Percentiles rank a stretch among this genome's conserved stretches.
Evolutionary conservation across 768 basidiomycete genomes (phyloP).

Genomic region (Cubamyces sp.): DNA sequence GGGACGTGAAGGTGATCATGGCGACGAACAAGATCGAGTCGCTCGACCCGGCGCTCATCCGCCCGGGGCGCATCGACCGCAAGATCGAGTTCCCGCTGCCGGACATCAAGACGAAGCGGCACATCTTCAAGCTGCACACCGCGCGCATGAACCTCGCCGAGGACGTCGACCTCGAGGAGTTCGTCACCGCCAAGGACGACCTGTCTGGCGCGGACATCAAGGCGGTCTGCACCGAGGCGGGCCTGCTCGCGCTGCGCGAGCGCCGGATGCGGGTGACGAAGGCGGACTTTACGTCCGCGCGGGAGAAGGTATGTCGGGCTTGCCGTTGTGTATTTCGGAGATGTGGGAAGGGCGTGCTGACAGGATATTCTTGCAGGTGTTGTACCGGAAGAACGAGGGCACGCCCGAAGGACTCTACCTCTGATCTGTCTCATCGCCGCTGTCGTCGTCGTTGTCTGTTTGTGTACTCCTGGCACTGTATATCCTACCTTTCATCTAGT

Average conservation of each 20-base stretch:
- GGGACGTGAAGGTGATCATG: constrained; percentile 99
- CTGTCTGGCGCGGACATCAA: constrained; percentile 98
- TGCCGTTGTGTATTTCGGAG: constrained; percentile 13
- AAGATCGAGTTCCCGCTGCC: constrained; percentile 99
- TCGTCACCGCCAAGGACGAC: constrained; percentile 94
- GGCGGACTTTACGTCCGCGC: constrained; percentile 84
- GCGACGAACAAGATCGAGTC: constrained; percentile 98
- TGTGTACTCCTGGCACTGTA: constrained; percentile 12
- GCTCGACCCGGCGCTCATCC: constrained; percentile 96
- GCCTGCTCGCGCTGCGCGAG: constrained; percentile 90
- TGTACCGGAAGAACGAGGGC: constrained; percentile 98
- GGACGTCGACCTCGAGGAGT: constrained; percentile 95
- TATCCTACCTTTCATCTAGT: constrained; percentile 23
- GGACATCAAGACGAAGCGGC: constrained; percentile 98
- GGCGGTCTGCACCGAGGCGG: constrained; percentile 99
- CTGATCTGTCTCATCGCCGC: constrained; percentile 37
- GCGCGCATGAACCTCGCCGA: constrained; percentile 88
- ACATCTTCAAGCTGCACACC: constrained; percentile 98
- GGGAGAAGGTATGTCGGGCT: constrained; percentile 77
- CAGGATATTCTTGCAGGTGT: constrained; percentile 49
- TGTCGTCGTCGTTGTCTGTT: constrained; percentile 9
- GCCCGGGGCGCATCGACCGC: constrained; percentile 97
- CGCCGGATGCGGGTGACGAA: constrained; percentile 94
- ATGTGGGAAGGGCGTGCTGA: constrained; percentile 17
- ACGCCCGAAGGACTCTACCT: constrained; percentile 89